Base-by-base conservation (phyloP, 352 stramenopile genomes). In the Phytopythium chamaehyphon region DNA sequence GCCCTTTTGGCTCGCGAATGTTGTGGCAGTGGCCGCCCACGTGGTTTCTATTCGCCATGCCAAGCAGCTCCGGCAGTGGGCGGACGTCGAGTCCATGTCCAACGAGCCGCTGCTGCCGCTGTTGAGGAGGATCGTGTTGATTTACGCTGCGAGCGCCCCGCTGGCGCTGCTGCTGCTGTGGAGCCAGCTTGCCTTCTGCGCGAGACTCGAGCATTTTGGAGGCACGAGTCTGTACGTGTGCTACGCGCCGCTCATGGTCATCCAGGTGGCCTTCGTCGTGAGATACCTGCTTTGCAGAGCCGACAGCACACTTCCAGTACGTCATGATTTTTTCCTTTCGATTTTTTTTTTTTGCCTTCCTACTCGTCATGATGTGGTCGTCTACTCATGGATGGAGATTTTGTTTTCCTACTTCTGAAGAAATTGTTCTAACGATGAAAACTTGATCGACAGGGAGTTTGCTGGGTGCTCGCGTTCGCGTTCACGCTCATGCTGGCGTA, bases 171-270 rank as follows among this genome's bases (percentile, higher is more conserved):
- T 93, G 47, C 55, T 93, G 54, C 66, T 93, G 10, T 93, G 80
- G 83, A 90, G 80, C 54, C 76, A 93, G 51, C 42, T 93, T 45
- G 83, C 83, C 16, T 93, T 93, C 46, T 93, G 83, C 42, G 80
- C 79, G 24, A 77, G 79, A 37, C 55, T 93, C 18, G 62, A 83
- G 49, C 62, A 88, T 46, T 52, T 59, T 18, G 47, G 64, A 2
- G 61, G 61, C n/a, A 85, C 77, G 1, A 87, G 75, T 43, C 55
- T 91, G 14, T 93, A 93, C 54, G 67, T 90, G 40, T 89, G 80
- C 51, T 93, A 83, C 57, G 77, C 78, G 31, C 83, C 83, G 37
- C 55, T 91, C 16, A 77, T 93, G 70, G 69, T 88, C 26, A 90
- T 93, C 48, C 80, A 93, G 59, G 70, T 86, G 40, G 78, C 77